Evolutionary conservation across 805 yeast species (phyloP), one percentile per base, ranked within the genome.

Genomic region (Candida koratica): DNA sequence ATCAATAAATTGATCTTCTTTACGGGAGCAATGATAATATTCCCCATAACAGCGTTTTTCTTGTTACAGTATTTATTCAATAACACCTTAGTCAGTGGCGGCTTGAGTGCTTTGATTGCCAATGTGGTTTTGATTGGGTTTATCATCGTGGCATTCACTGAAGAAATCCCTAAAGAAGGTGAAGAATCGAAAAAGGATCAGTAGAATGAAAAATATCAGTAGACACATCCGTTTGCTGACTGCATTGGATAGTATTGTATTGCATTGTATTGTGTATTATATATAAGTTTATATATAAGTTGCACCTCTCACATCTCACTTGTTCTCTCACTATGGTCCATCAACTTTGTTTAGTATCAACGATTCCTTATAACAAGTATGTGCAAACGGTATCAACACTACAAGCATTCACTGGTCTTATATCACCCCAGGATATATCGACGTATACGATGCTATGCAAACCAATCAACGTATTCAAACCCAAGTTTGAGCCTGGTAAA

Each of bases 91-190:
- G 61, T 81, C 9, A 79, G 87, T 34, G 94, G 94, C 27, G 93
- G 93, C 3, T 52, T 79, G n/a, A 86, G 89, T 24, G 93, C 93
- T 2, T 66, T 76, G 12, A 75, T 75, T 38, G 93, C 93, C 17
- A 84, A 84, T 51, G 60, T 79, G 5, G 93, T 84, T 14, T 62
- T 84, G 45, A 73, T 84, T 35, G 84, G 83, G 1, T 84, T 81
- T 51, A 77, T 84, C 22, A 67, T 81, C 12, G 83, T 74, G 41
- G 93, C 94, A 1, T 84, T 84, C 58, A 71, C 71, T 15, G 94
- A 84, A 53, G 82, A 81, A 34, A 56, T 72, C 7, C 45, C 60
- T 5, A 31, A 17, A 9, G 39, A 36, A 10, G 25, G 23, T 3
- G 66, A 67, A 43, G 61, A 43, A 17, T 5, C 12, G 15, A 32